Percentiles rank a stretch among this genome's conserved stretches.
Evolutionary conservation across 2,329 filamentous ascomycete genomes (phyloP).

Genomic region (Leptoxyphium fumago): DNA sequence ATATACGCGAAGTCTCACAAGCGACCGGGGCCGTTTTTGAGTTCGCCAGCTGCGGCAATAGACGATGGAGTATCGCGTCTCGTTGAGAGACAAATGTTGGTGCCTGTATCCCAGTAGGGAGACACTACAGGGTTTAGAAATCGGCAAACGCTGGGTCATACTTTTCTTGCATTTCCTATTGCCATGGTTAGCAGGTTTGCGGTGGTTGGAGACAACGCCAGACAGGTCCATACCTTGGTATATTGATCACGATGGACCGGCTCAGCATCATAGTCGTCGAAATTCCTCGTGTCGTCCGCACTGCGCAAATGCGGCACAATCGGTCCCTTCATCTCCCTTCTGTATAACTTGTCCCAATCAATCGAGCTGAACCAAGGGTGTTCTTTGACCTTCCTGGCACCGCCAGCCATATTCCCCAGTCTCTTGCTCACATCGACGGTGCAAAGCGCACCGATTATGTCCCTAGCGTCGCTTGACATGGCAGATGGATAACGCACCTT

Average conservation of each 20-base stretch:
- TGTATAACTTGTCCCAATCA: conserved; percentile 59
- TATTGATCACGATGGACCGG: conserved; percentile 51
- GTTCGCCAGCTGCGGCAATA: too few relatives aligned
- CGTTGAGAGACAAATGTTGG: too few relatives aligned
- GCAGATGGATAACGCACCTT: conserved; percentile 57
- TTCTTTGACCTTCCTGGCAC: conserved; percentile 54
- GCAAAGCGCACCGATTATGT: conserved; percentile 63
- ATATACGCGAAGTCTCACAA: too few relatives aligned
- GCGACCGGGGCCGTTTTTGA: too few relatives aligned
- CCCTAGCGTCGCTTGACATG: conserved; percentile 54
- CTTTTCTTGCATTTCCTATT: conserved; percentile 45
- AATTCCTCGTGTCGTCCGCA: conserved; percentile 63
- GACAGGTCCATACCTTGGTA: conserved; percentile 31
- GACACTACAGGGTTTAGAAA: conserved; percentile 36
- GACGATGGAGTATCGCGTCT: too few relatives aligned
- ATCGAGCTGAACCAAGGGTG: conserved; percentile 63
- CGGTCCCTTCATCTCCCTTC: conserved; percentile 49
- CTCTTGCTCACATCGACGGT: conserved; percentile 65
- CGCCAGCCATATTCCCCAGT: conserved; percentile 64
- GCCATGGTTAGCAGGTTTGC: not conserved
- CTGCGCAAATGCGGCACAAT: conserved; percentile 62
- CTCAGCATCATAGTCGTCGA: conserved; percentile 71
- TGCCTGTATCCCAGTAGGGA: too few relatives aligned
- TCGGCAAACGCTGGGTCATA: conserved; percentile 60
- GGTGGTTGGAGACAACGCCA: not conserved